Percentiles rank a stretch among this genome's conserved stretches.
phyloP scores from a whole-genome alignment of 2,329 filamentous ascomycete genomes.

The Curvularia hawaiiensis region DNA sequence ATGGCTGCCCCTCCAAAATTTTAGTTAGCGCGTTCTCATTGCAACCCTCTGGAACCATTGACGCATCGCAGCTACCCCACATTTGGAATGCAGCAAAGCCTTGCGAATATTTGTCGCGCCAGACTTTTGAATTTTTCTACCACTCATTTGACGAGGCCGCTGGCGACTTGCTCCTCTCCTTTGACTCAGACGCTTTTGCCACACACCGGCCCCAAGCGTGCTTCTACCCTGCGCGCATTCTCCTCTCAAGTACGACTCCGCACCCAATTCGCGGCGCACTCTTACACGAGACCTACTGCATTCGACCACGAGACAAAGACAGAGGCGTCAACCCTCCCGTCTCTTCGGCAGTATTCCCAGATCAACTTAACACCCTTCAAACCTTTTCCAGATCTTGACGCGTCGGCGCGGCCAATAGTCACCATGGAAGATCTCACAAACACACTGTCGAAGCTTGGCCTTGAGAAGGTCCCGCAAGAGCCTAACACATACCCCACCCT shows the following conservation, averaged over 20 bases:
- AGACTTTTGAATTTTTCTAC: conserved; percentile 35
- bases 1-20: conserved; percentile 33
- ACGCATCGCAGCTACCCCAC: conserved; percentile 36
- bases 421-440: conserved; percentile 46
- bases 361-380: conserved; percentile 25
- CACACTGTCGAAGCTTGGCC: conserved; percentile 45
- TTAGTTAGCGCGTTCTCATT: conserved; percentile 26
- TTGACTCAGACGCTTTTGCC: conserved; percentile 36
- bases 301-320: conserved; percentile 2
- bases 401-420: conserved; percentile 26
- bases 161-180: conserved; percentile 38
- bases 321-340: neutral
- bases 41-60: conserved; percentile 25
- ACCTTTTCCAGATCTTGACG: conserved; percentile 34
- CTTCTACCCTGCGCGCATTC: conserved; percentile 3
- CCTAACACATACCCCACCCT: conserved; percentile 62
- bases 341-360: conserved; percentile 21
- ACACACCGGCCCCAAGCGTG: conserved; percentile 3
- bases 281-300: conserved; percentile 12
- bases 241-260: conserved; percentile 12
- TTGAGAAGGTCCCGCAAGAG: conserved; percentile 47
- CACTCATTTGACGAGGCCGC: conserved; percentile 34
- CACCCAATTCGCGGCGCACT: conserved; percentile 6
- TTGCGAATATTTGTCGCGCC: conserved; percentile 21
- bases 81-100: conserved; percentile 36